Evolutionary conservation across 306 rosid species (phyloP), one percentile per base, ranked within the genome.

Genomic region (Cucurbita moschata): DNA sequence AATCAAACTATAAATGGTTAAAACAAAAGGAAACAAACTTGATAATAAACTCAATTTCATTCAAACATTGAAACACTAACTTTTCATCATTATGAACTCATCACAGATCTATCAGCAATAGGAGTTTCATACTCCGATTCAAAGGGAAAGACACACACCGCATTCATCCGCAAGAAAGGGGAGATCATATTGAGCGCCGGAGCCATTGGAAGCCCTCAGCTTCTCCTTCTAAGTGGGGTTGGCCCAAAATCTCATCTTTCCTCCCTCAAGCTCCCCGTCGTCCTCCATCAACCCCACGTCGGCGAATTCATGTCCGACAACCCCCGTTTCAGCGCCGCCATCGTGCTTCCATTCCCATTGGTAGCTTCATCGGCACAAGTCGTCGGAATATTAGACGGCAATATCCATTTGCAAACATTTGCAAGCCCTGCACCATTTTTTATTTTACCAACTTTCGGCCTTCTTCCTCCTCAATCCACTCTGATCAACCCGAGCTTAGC

Each of bases 181-280:
- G 79, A 80, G 57, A 76, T 76, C 7, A 79, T 83, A 18, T 3
- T 74, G 0, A 79, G 86, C 38, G 83, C 79, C 0, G 85, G 83
- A 30, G 67, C 83, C 11, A 53, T 79, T 18, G 83, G 83, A 1
- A 83, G 77, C 37, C 79, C 81, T 63, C 86, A 77, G 26, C 81
- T 79, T 26, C 75, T 79, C 7, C 81, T 77, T 3, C 77, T 77
- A 4, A 77, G 79, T 47, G 83, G 83, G 13, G 56, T 83, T 40
- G 83, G 83, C 46, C 75, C 79, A 26, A 35, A 12, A 1, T 21
- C 75, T 5, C 44, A 77, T 16, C 79, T 77, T 18, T 77, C 77
- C 0, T 69, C 74, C 5, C 13, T 73, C 2, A 39, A 30, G 1
- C 78, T 83, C 64, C 82, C 76, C 8, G 66, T 77, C 53, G 68